Evolutionary conservation across 116 monocot species (phyloP).

Genomic region (Dioscorea cayenensis): DNA sequence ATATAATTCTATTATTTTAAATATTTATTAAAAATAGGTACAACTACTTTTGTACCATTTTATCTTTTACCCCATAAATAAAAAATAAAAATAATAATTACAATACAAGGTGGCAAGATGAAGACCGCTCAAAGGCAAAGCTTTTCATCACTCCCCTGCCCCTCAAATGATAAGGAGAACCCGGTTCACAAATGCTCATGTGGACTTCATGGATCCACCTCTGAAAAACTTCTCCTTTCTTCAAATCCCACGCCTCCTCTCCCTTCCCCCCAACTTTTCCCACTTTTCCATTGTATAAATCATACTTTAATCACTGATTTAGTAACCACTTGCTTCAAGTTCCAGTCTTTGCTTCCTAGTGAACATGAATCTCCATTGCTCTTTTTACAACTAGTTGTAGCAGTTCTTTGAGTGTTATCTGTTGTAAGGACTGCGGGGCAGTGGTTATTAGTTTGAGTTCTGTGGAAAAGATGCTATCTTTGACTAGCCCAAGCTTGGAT

Average conservation of each 20-base stretch:
- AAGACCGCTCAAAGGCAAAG: background rate
- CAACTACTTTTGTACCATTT: too few species aligned
- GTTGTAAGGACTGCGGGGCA: background rate
- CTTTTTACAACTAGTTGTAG: background rate
- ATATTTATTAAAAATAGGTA: too few species aligned
- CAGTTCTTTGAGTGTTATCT: background rate
- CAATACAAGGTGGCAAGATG: background rate
- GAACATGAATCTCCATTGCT: background rate
- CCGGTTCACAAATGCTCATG: constrained; percentile 1
- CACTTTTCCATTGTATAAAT: background rate
- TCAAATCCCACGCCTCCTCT: background rate
- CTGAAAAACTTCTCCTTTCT: background rate
- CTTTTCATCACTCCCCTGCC: background rate
- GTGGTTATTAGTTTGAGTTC: background rate
- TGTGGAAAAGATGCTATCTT: constrained; percentile 21
- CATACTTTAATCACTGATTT: too few species aligned
- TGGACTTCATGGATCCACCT: constrained; percentile 31
- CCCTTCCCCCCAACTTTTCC: background rate
- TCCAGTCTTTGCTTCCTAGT: too few species aligned
- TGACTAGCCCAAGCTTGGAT: constrained; percentile 22
- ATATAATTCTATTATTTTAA: too few species aligned
- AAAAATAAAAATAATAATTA: background rate
- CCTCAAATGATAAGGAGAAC: background rate
- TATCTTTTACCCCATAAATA: too few species aligned
- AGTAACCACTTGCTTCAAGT: too few species aligned